Evolutionary conservation across 1,284 basidiomycete species (phyloP), one percentile per base, ranked within the genome.

Genomic region (Schizophyllum amplum): DNA sequence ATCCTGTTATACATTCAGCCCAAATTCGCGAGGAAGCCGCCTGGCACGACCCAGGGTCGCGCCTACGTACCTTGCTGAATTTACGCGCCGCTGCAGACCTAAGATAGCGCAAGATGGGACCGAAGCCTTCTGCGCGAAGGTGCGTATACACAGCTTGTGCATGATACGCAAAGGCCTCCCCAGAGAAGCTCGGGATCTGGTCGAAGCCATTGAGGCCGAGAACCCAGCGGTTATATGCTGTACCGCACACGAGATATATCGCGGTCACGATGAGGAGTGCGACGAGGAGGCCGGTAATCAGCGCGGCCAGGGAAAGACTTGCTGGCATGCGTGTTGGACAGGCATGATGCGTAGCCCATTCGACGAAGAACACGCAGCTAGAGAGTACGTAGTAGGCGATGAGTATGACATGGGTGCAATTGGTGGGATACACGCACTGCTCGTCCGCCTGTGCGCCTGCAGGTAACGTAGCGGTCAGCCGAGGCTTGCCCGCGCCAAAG

Each of bases 141-240:
- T 42, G 33, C 7, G 33, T 17, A 9, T 42, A 50, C 48, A 24
- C 48, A 3, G 48, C 48, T 3, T 50, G 11, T 9, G 66, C 69
- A 60, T 78, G 76, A 58, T 79, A 79, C 58, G 66, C 69, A 72
- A 77, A 74, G 62, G 72, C 71, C 54, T 75, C 71, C 23, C 83
- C 57, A 6, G 83, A 83, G 64, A 85, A 81, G 60, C 79, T 78
- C 22, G 86, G 85, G n/a, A 88, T 72, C 62, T 85, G 84, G 61
- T 86, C 81, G 57, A 79, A 75, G 1, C 86, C 85, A 24, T 76
- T 77, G 26, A 80, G 74, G 54, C 78, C 75, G 17, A 87, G 81
- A 48, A 87, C 82, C 66, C 77, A 84, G 58, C 82, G 84, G 62
- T 84, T 86, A 72, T 90, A 89, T n/a, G 84, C 65, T 4, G 80